Base-by-base conservation (phyloP, 2,329 filamentous ascomycete species). In the Magnaporthales sp. region DNA sequence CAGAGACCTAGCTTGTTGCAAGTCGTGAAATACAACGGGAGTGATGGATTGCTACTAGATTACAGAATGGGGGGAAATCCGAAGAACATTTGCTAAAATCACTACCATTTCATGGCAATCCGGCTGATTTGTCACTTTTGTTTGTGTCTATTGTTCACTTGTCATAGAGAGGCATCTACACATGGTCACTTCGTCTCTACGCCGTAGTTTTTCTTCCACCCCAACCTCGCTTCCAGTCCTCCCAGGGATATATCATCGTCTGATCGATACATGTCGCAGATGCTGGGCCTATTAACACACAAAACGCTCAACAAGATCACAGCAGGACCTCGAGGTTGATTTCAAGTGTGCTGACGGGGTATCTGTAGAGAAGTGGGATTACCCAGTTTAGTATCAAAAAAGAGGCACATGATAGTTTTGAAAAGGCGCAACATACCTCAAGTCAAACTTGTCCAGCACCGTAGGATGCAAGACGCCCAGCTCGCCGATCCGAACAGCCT, bases 391-490 rank as follows among this genome's bases (percentile, higher is more conserved):
- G 68, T 64, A 70, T 46, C 11, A 22, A 22, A 51, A 26, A 66
- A 56, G 4, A 27, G 32, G n/a, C n/a, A 46, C 22, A 7, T 67
- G 27, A 51, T 8, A 38, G 54, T 9, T 9, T 67, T 13, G 54
- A 22, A 51, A 64, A 3, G 24, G 8, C n/a, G 15, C 24, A 22
- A 77, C 83, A 74, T 79, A 92, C 85, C 87, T 92, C 75, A 97
- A 83, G 73, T 96, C 93, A 78, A 95, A 97, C 74, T 96, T 95
- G 76, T 97, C 92, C 74, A 98, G 81, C 70, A 98, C 95, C 6
- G 88, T 90, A 60, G 95, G 96, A 78, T 99, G 94, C 75, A 99
- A 79, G 71, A 99, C 94, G 73, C 95, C 95, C 75, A 99, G 95
- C 77, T 91, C 88, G 73, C 95, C 95, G 73, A 99, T 91, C 65